A percentile compares a stretch with the other conserved stretches of the same genome.
These are phyloP conservation scores for Fagus sylvatica DNA, from an alignment of 306 rosid genomes.

Conservation along the genomic window DNA sequence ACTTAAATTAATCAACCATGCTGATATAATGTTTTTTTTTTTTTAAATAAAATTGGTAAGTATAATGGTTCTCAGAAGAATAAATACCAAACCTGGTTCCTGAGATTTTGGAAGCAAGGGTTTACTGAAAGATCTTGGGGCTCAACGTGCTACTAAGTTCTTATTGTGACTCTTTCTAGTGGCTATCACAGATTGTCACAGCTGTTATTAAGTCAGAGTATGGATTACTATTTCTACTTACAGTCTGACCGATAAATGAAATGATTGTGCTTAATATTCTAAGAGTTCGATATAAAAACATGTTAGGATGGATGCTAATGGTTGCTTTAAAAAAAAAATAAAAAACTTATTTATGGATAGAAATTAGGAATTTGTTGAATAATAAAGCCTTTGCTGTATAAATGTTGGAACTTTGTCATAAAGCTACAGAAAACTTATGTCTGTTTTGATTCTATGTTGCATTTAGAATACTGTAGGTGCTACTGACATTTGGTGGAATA, in stretches of 20 bases:
- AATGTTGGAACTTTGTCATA: neutral
- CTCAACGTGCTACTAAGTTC: neutral
- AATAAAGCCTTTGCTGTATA: neutral
- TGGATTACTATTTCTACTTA: neutral
- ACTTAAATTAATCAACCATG: neutral
- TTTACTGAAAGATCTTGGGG: neutral
- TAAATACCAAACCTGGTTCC: neutral
- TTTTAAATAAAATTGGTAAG: too few species aligned
- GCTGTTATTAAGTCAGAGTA: neutral
- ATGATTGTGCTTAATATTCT: neutral
- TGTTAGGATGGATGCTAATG: neutral
- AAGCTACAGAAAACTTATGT: neutral
- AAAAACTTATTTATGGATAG: neutral
- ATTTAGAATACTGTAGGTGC: neutral
- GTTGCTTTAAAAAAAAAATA: too few species aligned
- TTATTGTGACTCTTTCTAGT: neutral
- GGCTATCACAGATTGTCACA: neutral
- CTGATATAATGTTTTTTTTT: neutral
- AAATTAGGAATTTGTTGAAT: neutral
- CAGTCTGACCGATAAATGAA: neutral
- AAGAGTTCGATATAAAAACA: neutral
- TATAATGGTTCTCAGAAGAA: neutral
- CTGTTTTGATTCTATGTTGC: neutral
- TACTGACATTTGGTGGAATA: constrained; percentile 16
- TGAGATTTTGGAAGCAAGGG: neutral